Evolutionary conservation across 2,329 filamentous ascomycete species (phyloP), one percentile per base, ranked within the genome.

Genomic region (Microsporum ferrugineum): DNA sequence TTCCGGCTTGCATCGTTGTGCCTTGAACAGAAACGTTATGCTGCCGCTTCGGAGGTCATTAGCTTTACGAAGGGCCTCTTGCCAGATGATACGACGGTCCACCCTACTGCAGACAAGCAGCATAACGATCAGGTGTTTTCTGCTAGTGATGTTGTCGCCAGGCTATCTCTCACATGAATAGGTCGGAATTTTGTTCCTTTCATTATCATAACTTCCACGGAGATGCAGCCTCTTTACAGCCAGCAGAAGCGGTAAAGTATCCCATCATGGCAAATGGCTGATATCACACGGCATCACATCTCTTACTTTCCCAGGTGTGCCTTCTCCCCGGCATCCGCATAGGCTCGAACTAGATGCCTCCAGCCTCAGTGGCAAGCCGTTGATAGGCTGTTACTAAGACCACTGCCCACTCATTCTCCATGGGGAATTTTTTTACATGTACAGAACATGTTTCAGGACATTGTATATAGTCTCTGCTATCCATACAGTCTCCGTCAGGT

Each of bases 1-100:
- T 71, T 75, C 39, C 71, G 75, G 57, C 74, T 70, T 5, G 69
- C 77, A n/a, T 70, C 71, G 33, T 59, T 77, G 27, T 67, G 73
- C 47, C 65, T 73, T 31, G 70, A 74, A 14, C 69, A 70, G 59
- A 68, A 70, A 39, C 65, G 68, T 6, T 65, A 67, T 53, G 63
- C 63, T 39, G 67, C 73, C 56, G 72, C 71, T 27, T 65, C 68
- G 33, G 64, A 61, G 45, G 60, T 75, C 49, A 71, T 70, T 43
- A 66, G 62, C 4, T 65, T 69, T 57, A 66, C 75, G 23, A 71
- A 73, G 58, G 58, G 67, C 31, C 60, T 72, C 14, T 62, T 75
- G 17, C 68, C 69, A 1, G 68, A 69, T 17, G 62, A 69, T 29
- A 31, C 57, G 8, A 12, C 56, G 5, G 27, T 10, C 29, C 27